Evolutionary conservation across 345 rosid species (phyloP).

Genomic region (Brassica rapa): DNA sequence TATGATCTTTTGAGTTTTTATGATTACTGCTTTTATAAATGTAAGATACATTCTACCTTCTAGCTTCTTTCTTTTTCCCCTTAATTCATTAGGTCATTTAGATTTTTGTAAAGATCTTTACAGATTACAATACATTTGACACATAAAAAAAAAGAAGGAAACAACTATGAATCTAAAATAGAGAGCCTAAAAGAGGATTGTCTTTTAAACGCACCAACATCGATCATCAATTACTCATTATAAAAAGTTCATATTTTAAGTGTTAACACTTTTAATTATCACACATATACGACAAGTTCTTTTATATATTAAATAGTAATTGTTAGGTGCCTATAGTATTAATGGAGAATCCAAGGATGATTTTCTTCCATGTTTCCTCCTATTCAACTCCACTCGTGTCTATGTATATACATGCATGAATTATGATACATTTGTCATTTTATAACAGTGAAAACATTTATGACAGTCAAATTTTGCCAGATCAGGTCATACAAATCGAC

Average conservation of each 20-base stretch:
- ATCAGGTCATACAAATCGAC: background rate
- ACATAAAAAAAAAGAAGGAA: constrained; percentile 38
- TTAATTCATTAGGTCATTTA: constrained; percentile 25
- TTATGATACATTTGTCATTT: constrained; percentile 7
- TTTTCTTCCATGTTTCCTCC: constrained; percentile 31
- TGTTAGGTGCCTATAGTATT: constrained; percentile 34
- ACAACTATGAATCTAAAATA: constrained; percentile 27
- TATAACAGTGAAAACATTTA: constrained; percentile 15
- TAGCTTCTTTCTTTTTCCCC: constrained; percentile 29
- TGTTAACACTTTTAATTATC: background rate
- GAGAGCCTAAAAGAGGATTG: constrained; percentile 39
- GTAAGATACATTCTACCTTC: constrained; percentile 23
- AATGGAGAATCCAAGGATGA: constrained; percentile 42
- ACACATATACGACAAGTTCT: constrained; percentile 1
- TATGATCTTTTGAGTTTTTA: constrained; percentile 16
- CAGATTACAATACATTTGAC: constrained; percentile 28
- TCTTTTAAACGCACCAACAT: constrained; percentile 38
- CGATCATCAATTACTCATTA: constrained; percentile 22
- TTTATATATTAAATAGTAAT: constrained; percentile 3
- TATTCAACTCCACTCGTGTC: constrained; percentile 30
- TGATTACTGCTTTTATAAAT: constrained; percentile 15
- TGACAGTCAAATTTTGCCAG: constrained; percentile 32
- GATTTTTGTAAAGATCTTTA: constrained; percentile 3
- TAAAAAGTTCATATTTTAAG: background rate
- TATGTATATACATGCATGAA: background rate